Base-by-base conservation (phyloP, 1,284 basidiomycete genomes). In the Athelia sp. region DNA sequence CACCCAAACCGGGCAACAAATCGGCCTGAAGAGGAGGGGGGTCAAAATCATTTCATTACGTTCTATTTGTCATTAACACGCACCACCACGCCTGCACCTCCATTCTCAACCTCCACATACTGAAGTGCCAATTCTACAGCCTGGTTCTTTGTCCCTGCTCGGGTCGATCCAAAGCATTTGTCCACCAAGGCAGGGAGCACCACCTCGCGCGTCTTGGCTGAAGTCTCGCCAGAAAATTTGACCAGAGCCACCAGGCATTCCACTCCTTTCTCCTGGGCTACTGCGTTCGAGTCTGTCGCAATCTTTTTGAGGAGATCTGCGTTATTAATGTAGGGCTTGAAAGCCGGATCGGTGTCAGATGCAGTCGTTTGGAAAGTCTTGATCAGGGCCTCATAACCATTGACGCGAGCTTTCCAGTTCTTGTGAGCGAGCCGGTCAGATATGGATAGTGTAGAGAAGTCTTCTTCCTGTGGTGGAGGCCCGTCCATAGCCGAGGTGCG, bases 321-420 rank as follows among this genome's bases (percentile, higher is more conserved):
- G 56, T 87, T 85, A 67, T 78, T 82, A 57, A 90, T 66, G 68
- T 92, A 98, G 21, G 92, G 90, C 59, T 83, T 84, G 75, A 99
- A 99, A 44, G 90, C 89, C 46, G 94, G 92, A 76, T 98, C 96
- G 55, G 83, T 82, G 64, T 98, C 96, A 46, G 92, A 93, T 55
- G 87, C 87, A 35, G 94, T 93, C 50, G 83, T 87, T 62, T 85
- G 84, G 67, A 96, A 95, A 52, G 80, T 82, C 69, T 90, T 87
- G 71, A 88, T 82, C 55, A 98, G 83, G 43, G 90, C 75, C 67
- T 93, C 90, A 68, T 99, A 99, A 50, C 84, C 97, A 62, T 85
- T 93, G 59, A 97, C 82, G 57, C 96, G 85, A 45, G 97, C 96
- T 71, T 99, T 99, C 96, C 96, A 99, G 63, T 96, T 94, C 80